A percentile compares a stretch with the other conserved stretches of the same genome.
Conservation (phyloP, 164 flowering plant genomes). For the Umbellularia californica region DNA sequence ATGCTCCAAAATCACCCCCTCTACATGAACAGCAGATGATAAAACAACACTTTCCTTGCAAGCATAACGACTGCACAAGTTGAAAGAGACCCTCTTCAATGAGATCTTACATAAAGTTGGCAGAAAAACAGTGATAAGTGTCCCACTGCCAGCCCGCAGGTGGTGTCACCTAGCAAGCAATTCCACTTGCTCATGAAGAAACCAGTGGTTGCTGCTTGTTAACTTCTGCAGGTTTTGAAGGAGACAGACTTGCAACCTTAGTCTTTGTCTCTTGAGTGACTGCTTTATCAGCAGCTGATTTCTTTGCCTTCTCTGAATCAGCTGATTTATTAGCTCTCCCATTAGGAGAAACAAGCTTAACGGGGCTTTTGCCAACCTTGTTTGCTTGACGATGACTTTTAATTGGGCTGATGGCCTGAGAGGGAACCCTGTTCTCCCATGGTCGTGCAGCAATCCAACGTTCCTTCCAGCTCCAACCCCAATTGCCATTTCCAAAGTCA, state of each 20-base stretch:
- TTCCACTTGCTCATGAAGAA: slow-evolving; percentile 3
- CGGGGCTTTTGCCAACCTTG: slow-evolving; percentile 29
- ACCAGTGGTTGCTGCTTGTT: slow-evolving; percentile 13
- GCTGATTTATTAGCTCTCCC: slow-evolving; percentile 25
- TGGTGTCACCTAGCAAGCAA: neutral
- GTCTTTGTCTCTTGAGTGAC: slow-evolving; percentile 16
- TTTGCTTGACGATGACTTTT: slow-evolving; percentile 31
- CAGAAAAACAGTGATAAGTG: neutral
- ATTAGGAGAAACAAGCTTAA: slow-evolving; percentile 31
- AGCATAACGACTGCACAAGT: neutral
- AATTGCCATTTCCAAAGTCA: slow-evolving; percentile 52
- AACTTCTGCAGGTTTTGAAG: slow-evolving; percentile 13
- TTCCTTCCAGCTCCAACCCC: slow-evolving; percentile 99
- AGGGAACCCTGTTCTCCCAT: slow-evolving; percentile 70
- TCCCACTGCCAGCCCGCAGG: neutral
- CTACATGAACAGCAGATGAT: neutral
- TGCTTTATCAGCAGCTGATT: slow-evolving; percentile 43
- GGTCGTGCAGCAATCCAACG: slow-evolving; percentile 95
- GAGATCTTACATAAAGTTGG: neutral
- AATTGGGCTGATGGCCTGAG: slow-evolving; percentile 36
- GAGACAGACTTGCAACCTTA: slow-evolving; percentile 18
- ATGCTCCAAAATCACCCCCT: slow-evolving; percentile 9
- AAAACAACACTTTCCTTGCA: neutral
- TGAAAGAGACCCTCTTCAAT: neutral
- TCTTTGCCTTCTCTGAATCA: slow-evolving; percentile 33